Conservation (phyloP, 805 yeast species). For the Wickerhamomyces silvicola region DNA sequence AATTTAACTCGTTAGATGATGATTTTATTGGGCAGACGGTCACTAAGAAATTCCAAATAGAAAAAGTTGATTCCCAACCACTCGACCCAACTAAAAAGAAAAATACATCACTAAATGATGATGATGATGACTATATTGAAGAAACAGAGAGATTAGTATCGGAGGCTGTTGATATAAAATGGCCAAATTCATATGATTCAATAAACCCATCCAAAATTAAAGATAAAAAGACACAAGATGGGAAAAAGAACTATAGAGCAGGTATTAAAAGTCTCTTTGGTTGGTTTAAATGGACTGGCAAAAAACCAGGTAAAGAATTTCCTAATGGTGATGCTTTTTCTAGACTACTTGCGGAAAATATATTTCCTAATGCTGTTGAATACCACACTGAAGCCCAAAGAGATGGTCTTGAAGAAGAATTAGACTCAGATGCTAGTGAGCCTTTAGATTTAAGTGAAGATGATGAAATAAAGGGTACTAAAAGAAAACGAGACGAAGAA, state of each 20-base stretch:
- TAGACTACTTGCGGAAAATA: constrained; percentile 63
- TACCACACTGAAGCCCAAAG: constrained; percentile 71
- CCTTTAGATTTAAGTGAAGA: constrained; percentile 36
- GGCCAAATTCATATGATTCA: constrained; percentile 61
- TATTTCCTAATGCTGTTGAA: constrained; percentile 80
- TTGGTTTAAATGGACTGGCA: constrained; percentile 83
- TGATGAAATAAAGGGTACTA: constrained; percentile 12
- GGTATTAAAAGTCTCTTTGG: constrained; percentile 85
- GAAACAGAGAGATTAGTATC: constrained; percentile 55
- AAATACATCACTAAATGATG: constrained; percentile 14
- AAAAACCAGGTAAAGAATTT: constrained; percentile 69
- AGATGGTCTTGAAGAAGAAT: constrained; percentile 51
- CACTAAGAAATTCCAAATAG: constrained; percentile 50
- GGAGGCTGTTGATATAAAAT: constrained; percentile 45
- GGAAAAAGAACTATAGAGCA: constrained; percentile 53
- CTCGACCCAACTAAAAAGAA: constrained; percentile 11
- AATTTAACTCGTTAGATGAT: constrained; percentile 41
- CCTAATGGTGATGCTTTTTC: constrained; percentile 78
- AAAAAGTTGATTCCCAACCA: constrained; percentile 19
- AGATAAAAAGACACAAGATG: constrained; percentile 40
- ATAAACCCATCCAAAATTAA: constrained; percentile 51
- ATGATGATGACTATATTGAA: constrained; percentile 32
- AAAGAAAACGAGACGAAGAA: constrained; percentile 9
- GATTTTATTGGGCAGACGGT: constrained; percentile 52
- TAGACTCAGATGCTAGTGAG: constrained; percentile 47